Evolutionary conservation across 2,329 filamentous ascomycete genomes (phyloP).

Genomic region (Fusarium burgessii): DNA sequence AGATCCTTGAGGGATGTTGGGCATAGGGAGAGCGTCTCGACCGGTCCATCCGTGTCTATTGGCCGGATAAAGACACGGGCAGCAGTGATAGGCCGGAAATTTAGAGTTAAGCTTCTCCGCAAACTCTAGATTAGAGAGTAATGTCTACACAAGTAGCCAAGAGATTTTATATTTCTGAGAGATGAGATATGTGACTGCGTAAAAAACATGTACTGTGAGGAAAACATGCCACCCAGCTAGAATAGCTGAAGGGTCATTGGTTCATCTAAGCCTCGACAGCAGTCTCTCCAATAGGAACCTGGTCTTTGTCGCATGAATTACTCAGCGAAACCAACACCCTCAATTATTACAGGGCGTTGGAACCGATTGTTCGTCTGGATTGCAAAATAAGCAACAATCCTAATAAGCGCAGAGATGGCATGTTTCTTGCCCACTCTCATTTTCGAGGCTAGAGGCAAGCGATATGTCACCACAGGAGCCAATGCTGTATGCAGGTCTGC

Average conservation of each 20-base stretch:
- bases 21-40: accelerated
- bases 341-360: no score
- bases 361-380: no score
- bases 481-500: neutral
- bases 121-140: neutral
- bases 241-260: no score
- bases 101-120: neutral
- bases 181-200: no score
- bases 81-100: neutral
- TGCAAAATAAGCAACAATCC: neutral
- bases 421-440: no score
- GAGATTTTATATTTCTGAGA: no score
- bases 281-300: no score
- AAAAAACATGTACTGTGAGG: no score
- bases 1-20: neutral
- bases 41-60: accelerated
- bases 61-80: neutral
- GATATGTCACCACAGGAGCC: neutral
- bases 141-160: no score
- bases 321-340: neutral
- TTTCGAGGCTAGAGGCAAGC: neutral
- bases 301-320: no score
- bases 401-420: neutral
- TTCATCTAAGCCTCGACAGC: no score
- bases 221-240: no score